Conservation (phyloP, 2,329 filamentous ascomycete species). For the Neonectria punicea region DNA sequence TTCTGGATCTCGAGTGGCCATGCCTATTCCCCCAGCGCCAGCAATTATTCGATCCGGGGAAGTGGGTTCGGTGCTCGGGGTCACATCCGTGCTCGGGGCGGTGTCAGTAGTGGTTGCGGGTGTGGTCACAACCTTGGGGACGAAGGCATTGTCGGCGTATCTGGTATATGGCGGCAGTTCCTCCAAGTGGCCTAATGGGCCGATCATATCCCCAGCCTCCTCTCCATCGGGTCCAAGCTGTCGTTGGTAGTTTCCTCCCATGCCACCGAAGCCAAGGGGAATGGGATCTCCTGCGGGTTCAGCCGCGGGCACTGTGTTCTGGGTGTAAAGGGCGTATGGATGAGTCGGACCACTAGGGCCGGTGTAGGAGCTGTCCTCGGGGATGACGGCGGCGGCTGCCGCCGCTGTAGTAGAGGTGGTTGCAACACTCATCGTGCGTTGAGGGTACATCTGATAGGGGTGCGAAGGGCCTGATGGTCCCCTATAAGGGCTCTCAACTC, state of each 20-base stretch:
- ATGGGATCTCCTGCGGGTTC: conserved; percentile 63
- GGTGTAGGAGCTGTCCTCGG: conserved; percentile 59
- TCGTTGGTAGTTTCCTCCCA: conserved; percentile 74
- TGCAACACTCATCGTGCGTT: conserved; percentile 75
- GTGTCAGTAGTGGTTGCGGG: conserved; percentile 26
- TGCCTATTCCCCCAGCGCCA: conserved; percentile 70
- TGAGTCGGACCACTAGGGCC: conserved; percentile 77
- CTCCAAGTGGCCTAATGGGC: conserved; percentile 88
- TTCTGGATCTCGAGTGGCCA: conserved; percentile 71
- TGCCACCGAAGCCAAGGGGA: conserved; percentile 79
- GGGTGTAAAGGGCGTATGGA: conserved; percentile 87
- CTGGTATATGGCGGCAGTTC: conserved; percentile 91
- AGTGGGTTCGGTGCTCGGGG: conserved; percentile 20
- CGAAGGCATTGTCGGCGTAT: conserved; percentile 80
- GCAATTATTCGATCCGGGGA: conserved; percentile 49
- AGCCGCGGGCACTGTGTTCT: conserved; percentile 70
- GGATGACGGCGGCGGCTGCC: conserved; percentile 62
- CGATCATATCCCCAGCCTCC: conserved; percentile 87
- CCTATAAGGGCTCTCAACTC: conserved; percentile 72
- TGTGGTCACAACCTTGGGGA: conserved; percentile 34
- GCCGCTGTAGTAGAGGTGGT: conserved; percentile 77
- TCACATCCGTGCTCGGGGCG: neutral
- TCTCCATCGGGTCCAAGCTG: conserved; percentile 83
- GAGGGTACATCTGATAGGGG: conserved; percentile 86
- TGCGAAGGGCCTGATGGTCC: conserved; percentile 81